A percentile compares a stretch with the other conserved stretches of the same genome.
Evolutionary conservation across 1,284 basidiomycete genomes (phyloP).

Genomic region (Lignosus rhinocerotis): DNA sequence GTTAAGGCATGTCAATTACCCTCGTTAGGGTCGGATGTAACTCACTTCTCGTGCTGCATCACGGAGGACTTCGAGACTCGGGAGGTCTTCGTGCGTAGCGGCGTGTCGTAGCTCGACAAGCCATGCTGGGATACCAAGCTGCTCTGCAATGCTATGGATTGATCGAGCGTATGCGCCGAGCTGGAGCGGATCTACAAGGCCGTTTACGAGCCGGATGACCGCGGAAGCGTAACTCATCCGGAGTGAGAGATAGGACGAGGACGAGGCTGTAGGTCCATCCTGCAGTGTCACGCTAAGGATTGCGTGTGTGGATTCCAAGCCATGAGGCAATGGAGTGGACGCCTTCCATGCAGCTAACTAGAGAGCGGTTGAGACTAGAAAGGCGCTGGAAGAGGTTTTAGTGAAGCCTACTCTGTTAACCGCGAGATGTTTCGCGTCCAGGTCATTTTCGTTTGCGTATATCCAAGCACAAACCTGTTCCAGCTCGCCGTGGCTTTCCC

Average conservation of each 20-base stretch:
- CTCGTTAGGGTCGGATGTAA: conserved; percentile 4
- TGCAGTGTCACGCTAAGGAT: conserved; percentile 65
- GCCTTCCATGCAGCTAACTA: conserved; percentile 80
- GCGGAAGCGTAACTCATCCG: conserved; percentile 75
- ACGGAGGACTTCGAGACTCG: conserved; percentile 79
- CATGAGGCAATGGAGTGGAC: conserved; percentile 71
- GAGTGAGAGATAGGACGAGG: conserved; percentile 46
- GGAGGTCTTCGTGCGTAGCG: conserved; percentile 95
- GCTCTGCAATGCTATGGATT: conserved; percentile 85
- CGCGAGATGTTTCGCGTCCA: conserved; percentile 57
- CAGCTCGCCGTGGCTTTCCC: conserved; percentile 75
- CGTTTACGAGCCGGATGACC: conserved; percentile 90
- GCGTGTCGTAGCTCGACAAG: conserved; percentile 95
- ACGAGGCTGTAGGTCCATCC: conserved; percentile 34
- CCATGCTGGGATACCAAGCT: conserved; percentile 85
- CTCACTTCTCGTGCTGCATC: conserved; percentile 74
- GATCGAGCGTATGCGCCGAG: conserved; percentile 85
- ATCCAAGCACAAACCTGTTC: conserved; percentile 83
- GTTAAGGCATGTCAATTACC: background rate
- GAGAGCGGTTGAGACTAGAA: background rate
- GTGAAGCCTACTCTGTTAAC: conserved; percentile 64
- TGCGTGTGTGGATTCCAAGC: conserved; percentile 69
- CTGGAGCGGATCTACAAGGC: conserved; percentile 92
- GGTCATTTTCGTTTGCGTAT: conserved; percentile 67
- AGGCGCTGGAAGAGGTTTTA: conserved; percentile 8